phyloP scores from a whole-genome alignment of 1,139 yeast species.

The Kazachstania sp. region DNA sequence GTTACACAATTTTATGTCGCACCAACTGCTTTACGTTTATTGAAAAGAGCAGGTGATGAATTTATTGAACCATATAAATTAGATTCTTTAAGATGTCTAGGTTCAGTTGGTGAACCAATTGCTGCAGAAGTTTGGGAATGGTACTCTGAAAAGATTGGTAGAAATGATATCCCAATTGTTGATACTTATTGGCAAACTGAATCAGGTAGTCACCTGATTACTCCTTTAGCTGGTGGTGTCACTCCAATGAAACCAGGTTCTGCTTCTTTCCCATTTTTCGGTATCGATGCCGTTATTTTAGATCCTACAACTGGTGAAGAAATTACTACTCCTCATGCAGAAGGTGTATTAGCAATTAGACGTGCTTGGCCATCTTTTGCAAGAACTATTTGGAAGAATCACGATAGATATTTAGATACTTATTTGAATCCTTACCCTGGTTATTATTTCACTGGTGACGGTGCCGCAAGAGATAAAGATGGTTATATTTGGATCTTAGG shows the following conservation, averaged over 20 bases:
- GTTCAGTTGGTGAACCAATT: conserved; percentile 89
- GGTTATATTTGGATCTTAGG: conserved; percentile 78
- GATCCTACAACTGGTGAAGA: conserved; percentile 69
- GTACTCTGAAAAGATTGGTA: conserved; percentile 75
- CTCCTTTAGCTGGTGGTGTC: conserved; percentile 54
- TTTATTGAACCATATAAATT: conserved; percentile 57
- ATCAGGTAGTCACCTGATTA: conserved; percentile 64
- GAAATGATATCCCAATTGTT: conserved; percentile 62
- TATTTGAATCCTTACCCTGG: conserved; percentile 63
- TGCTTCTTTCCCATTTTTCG: conserved; percentile 71
- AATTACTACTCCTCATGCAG: conserved; percentile 52
- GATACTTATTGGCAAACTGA: conserved; percentile 86
- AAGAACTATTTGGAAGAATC: conserved; percentile 66
- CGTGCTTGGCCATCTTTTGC: conserved; percentile 76
- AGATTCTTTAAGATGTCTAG: conserved; percentile 60
- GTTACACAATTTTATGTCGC: conserved; percentile 84
- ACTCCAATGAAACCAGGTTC: conserved; percentile 76
- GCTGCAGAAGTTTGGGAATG: conserved; percentile 93
- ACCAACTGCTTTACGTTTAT: conserved; percentile 77
- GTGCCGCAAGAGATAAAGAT: conserved; percentile 71
- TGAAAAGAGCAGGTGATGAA: conserved; percentile 74
- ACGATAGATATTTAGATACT: conserved; percentile 59
- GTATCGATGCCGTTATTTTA: conserved; percentile 57
- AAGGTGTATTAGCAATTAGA: conserved; percentile 67
- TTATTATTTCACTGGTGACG: conserved; percentile 71